These are phyloP conservation scores for Chaetomiaceae sp. DNA, from an alignment of 2,329 filamentous ascomycete genomes.

Conservation along the genomic window DNA sequence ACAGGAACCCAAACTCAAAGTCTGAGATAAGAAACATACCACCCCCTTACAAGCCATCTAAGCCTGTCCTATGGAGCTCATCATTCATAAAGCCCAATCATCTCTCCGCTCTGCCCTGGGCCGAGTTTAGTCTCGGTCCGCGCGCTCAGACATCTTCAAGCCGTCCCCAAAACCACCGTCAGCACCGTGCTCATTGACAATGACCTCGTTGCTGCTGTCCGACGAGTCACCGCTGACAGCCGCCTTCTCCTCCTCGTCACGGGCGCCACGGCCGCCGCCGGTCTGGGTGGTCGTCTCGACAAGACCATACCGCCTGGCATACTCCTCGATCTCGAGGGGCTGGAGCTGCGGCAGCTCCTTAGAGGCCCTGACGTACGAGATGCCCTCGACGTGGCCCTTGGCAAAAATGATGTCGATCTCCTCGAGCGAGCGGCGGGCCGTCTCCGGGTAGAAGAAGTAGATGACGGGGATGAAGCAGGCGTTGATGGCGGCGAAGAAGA, in stretches of 20 bases:
- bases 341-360: constrained; percentile 51
- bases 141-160: constrained; percentile 3
- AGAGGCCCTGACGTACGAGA: constrained; percentile 55
- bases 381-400: constrained; percentile 56
- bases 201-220: constrained; percentile 2
- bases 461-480: constrained; percentile 48
- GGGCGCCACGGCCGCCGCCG: constrained; percentile 5
- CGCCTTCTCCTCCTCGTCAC: constrained; percentile 18
- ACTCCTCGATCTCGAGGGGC: constrained; percentile 49
- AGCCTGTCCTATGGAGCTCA: background rate
- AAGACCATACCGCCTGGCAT: constrained; percentile 35
- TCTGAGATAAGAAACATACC: background rate
- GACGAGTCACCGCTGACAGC: background rate
- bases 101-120: background rate
- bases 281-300: constrained; percentile 13
- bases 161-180: constrained; percentile 15
- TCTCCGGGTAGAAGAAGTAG: constrained; percentile 52
- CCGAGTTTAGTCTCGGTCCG: constrained; percentile 9
- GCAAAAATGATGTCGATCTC: constrained; percentile 62
- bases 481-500: constrained; percentile 53
- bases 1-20: background rate
- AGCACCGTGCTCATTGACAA: constrained; percentile 14
- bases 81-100: background rate
- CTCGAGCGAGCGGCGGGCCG: constrained; percentile 54
- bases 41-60: background rate